These are phyloP conservation scores for Sinapis alba DNA, from an alignment of 441 rosid genomes.

Conservation along the genomic window DNA sequence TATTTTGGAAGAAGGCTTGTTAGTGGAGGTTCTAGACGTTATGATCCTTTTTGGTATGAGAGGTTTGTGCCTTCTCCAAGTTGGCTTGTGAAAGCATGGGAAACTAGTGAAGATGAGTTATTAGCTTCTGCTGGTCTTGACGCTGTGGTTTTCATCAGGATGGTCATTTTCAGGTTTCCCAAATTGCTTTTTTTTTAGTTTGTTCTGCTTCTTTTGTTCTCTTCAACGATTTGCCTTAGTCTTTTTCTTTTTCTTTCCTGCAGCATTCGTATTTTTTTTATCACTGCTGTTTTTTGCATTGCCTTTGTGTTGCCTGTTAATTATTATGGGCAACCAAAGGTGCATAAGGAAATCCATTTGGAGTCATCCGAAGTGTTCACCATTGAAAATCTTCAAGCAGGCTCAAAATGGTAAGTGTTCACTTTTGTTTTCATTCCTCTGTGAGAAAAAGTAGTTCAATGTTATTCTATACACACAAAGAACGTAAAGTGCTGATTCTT, in stretches of 20 bases:
- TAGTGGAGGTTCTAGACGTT: slow-evolving; percentile 39
- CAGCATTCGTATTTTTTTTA: slow-evolving; percentile 80
- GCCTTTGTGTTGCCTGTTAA: slow-evolving; percentile 86
- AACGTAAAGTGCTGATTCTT: neutral
- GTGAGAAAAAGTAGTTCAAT: neutral
- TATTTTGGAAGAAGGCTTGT: slow-evolving; percentile 81
- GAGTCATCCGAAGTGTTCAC: slow-evolving; percentile 82
- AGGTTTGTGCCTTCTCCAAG: slow-evolving; percentile 96
- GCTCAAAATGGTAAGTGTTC: slow-evolving; percentile 69
- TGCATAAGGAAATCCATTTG: slow-evolving; percentile 58
- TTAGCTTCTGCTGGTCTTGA: slow-evolving; percentile 80
- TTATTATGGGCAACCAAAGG: slow-evolving; percentile 76
- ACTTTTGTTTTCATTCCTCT: neutral
- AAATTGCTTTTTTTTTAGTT: neutral
- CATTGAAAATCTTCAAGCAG: slow-evolving; percentile 74
- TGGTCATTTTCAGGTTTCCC: slow-evolving; percentile 72
- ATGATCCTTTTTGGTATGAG: slow-evolving; percentile 62
- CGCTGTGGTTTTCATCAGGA: slow-evolving; percentile 80
- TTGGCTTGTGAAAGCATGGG: slow-evolving; percentile 94
- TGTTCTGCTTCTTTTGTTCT: neutral
- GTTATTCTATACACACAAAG: neutral
- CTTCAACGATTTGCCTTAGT: neutral
- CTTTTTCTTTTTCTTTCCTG: slow-evolving; percentile 28
- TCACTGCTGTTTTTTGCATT: slow-evolving; percentile 74
- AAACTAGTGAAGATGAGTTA: slow-evolving; percentile 80